phyloP scores from a whole-genome alignment of 164 flowering plant species.

The Umbilicus rupestris region DNA sequence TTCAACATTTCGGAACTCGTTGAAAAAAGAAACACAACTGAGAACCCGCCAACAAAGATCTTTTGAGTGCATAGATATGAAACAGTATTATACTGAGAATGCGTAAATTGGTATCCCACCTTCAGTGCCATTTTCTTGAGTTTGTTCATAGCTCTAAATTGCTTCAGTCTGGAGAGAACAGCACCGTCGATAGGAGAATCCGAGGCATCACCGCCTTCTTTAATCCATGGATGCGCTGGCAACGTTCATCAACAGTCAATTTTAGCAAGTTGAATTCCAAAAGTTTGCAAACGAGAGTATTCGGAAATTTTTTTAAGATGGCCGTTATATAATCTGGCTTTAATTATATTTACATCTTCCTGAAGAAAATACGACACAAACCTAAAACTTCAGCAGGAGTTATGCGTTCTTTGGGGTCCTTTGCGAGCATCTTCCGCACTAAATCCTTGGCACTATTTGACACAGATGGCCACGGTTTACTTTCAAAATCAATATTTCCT shows the following conservation, averaged over 20 bases:
- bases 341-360: background rate
- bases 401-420: conserved; percentile 67
- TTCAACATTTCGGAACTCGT: background rate
- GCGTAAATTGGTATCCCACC: conserved; percentile 24
- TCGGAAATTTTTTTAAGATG: background rate
- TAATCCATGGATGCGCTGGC: conserved; percentile 86
- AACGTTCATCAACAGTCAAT: background rate
- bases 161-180: conserved; percentile 86
- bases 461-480: conserved; percentile 73
- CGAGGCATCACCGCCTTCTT: conserved; percentile 81
- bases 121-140: conserved; percentile 85
- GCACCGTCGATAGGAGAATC: conserved; percentile 89
- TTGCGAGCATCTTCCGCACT: conserved; percentile 69
- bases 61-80: too few relatives aligned
- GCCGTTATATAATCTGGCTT: background rate
- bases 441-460: conserved; percentile 76
- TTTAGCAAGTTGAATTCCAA: too few relatives aligned
- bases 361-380: conserved; percentile 15
- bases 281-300: background rate
- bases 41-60: too few relatives aligned
- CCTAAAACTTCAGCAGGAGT: conserved; percentile 85
- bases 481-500: conserved; percentile 68
- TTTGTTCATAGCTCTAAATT: conserved; percentile 93
- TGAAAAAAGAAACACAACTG: too few relatives aligned
- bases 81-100: too few relatives aligned